Evolutionary conservation across 1,284 basidiomycete species (phyloP).

Genomic region (Cronartium ribicola): DNA sequence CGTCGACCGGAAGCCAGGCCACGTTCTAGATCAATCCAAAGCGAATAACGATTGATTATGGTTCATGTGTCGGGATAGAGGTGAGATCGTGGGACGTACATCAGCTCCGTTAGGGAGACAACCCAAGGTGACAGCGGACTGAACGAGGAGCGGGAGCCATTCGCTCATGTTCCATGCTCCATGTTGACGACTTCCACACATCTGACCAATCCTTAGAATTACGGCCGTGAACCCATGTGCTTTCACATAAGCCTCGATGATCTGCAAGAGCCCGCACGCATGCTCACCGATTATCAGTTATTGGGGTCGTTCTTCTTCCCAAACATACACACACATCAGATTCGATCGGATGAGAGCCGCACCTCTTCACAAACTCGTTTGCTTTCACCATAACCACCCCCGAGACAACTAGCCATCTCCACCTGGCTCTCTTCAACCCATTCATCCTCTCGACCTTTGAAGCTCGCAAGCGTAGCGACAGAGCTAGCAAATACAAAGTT

Average conservation of each 20-base stretch:
- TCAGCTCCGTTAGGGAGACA: constrained; percentile 22
- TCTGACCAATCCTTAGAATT: constrained; percentile 14
- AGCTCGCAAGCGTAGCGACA: background rate
- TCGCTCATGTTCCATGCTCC: constrained; percentile 9
- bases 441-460: background rate
- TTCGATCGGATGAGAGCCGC: background rate
- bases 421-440: constrained; percentile 13
- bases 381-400: constrained; percentile 20
- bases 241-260: constrained; percentile 3
- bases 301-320: background rate
- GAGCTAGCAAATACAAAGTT: constrained; percentile 18
- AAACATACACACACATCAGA: too few species aligned
- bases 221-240: background rate
- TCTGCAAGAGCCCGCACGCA: background rate
- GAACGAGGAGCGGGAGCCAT: constrained; percentile 17
- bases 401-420: constrained; percentile 11
- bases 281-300: background rate
- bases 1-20: constrained; percentile 12
- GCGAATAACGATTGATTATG: background rate
- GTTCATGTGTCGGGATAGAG: background rate
- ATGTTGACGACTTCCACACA: constrained; percentile 7
- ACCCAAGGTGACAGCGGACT: background rate
- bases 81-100: background rate
- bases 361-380: constrained; percentile 25
- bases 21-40: background rate